These are phyloP conservation scores for Cladophialophora carrionii DNA, from an alignment of 2,329 filamentous ascomycete genomes.

Conservation along the genomic window DNA sequence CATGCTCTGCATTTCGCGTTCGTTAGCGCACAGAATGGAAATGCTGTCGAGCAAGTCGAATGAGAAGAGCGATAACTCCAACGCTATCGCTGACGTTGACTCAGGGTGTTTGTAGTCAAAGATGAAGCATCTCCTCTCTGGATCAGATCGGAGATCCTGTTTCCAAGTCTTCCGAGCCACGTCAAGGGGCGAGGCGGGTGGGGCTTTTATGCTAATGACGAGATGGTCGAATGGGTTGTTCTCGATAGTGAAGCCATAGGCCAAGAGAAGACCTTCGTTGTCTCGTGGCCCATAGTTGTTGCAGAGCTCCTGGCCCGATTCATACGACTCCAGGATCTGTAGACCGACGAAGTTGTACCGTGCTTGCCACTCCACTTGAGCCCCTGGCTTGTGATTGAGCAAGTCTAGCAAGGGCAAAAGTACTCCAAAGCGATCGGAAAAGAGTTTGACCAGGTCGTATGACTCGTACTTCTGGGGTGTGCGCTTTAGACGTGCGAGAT, in stretches of 20 bases:
- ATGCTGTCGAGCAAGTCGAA: constrained; percentile 49
- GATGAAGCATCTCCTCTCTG: constrained; percentile 48
- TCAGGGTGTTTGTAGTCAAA: constrained; percentile 53
- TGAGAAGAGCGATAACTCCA: constrained; percentile 51
- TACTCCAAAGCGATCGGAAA: constrained; percentile 66
- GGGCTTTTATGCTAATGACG: constrained; percentile 47
- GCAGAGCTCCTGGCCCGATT: constrained; percentile 59
- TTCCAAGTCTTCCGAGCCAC: constrained; percentile 41
- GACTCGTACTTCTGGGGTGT: constrained; percentile 38
- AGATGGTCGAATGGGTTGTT: constrained; percentile 52
- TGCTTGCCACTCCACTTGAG: constrained; percentile 63
- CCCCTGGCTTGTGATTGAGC: constrained; percentile 68
- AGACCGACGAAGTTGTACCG: constrained; percentile 46
- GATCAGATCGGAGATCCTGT: constrained; percentile 42
- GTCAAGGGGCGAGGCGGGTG: constrained; percentile 46
- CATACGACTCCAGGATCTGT: constrained; percentile 52
- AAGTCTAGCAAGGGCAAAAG: constrained; percentile 73
- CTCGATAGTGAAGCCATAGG: constrained; percentile 52
- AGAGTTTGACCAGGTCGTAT: constrained; percentile 45
- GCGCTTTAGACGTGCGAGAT: constrained; percentile 37
- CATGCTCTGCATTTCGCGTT: constrained; percentile 45
- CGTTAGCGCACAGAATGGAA: constrained; percentile 48
- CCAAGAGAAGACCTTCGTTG: constrained; percentile 66
- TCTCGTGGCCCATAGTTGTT: constrained; percentile 79
- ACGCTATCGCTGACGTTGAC: constrained; percentile 40